Percentiles rank a stretch among this genome's conserved stretches.
Evolutionary conservation across 2,329 filamentous ascomycete genomes (phyloP).

Genomic region (Pseudocercospora eumusae): DNA sequence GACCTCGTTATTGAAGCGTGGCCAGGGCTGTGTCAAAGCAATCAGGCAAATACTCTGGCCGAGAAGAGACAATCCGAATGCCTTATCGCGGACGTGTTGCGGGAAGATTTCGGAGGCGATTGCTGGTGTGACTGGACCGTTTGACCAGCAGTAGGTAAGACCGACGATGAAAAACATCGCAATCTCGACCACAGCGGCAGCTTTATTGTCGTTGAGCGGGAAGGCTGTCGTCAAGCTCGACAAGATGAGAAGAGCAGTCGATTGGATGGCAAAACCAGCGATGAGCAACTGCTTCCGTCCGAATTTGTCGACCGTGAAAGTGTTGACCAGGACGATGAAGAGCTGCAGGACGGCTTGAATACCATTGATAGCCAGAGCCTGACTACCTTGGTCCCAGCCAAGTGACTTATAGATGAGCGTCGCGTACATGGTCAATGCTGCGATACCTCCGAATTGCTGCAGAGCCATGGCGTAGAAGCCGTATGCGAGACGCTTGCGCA

Average conservation of each 20-base stretch:
- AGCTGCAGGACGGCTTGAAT: slow-evolving; percentile 45
- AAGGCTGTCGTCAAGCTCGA: slow-evolving; percentile 44
- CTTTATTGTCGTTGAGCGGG: slow-evolving; percentile 43
- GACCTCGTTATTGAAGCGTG: slow-evolving; percentile 43
- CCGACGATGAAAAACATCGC: slow-evolving; percentile 50
- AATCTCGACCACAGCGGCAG: slow-evolving; percentile 45
- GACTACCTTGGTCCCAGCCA: slow-evolving; percentile 42
- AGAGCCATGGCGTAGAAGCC: slow-evolving; percentile 42
- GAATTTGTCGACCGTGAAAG: slow-evolving; percentile 44
- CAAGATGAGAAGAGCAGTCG: slow-evolving; percentile 42
- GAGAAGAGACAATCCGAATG: slow-evolving; percentile 40
- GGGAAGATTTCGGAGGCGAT: slow-evolving; percentile 47
- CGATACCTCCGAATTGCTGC: slow-evolving; percentile 33
- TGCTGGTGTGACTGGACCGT: slow-evolving; percentile 44
- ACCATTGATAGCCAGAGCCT: slow-evolving; percentile 44
- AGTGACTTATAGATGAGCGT: slow-evolving; percentile 44
- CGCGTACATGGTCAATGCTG: slow-evolving; percentile 43
- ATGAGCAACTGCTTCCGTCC: slow-evolving; percentile 42
- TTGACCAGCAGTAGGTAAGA: slow-evolving; percentile 47
- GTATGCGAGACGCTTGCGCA: slow-evolving; percentile 44
- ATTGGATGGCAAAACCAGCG: slow-evolving; percentile 43
- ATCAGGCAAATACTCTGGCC: slow-evolving; percentile 46
- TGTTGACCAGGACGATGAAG: slow-evolving; percentile 45
- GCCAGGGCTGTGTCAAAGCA: slow-evolving; percentile 47
- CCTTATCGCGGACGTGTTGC: slow-evolving; percentile 46